phyloP scores from a whole-genome alignment of 73 alveolate species.

The Paramecium octaurelia region DNA sequence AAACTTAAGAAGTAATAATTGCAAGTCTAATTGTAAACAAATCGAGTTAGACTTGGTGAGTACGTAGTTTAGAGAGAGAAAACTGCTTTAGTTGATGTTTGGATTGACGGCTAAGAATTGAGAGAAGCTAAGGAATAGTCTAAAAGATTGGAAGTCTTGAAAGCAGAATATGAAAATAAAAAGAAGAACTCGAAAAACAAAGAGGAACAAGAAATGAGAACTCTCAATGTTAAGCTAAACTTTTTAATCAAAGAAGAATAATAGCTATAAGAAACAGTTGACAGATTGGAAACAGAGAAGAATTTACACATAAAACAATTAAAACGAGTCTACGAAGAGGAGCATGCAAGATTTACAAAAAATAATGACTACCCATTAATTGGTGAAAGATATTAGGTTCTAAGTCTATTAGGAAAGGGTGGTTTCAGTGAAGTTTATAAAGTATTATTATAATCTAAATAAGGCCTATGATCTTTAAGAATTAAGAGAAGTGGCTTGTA shows the following conservation, averaged over 20 bases:
- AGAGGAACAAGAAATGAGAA: background rate
- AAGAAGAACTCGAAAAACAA: background rate
- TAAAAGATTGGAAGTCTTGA: background rate
- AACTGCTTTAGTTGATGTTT: background rate
- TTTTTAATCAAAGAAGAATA: slow-evolving; percentile 77
- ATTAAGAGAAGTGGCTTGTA: slow-evolving; percentile 70
- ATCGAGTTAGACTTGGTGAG: background rate
- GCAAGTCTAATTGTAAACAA: background rate
- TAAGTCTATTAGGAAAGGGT: slow-evolving; percentile 68
- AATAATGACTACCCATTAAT: slow-evolving; percentile 58
- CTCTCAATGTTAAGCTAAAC: slow-evolving; percentile 18
- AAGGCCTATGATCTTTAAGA: slow-evolving; percentile 69
- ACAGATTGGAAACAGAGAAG: slow-evolving; percentile 75
- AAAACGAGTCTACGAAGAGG: slow-evolving; percentile 75
- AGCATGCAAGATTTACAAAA: slow-evolving; percentile 47
- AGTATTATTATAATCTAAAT: slow-evolving; percentile 1
- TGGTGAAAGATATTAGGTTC: slow-evolving; percentile 62
- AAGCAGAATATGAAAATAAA: background rate
- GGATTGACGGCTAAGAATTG: slow-evolving; percentile 24
- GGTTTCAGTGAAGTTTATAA: slow-evolving; percentile 76
- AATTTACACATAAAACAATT: slow-evolving; percentile 64
- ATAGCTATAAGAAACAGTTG: slow-evolving; percentile 69
- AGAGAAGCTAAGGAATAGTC: background rate
- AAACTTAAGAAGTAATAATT: background rate
- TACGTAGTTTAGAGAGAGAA: background rate